Percentiles rank a stretch among this genome's conserved stretches.
Evolutionary conservation across 495 filamentous ascomycete genomes (phyloP).

Genomic region (Neurospora sp.): DNA sequence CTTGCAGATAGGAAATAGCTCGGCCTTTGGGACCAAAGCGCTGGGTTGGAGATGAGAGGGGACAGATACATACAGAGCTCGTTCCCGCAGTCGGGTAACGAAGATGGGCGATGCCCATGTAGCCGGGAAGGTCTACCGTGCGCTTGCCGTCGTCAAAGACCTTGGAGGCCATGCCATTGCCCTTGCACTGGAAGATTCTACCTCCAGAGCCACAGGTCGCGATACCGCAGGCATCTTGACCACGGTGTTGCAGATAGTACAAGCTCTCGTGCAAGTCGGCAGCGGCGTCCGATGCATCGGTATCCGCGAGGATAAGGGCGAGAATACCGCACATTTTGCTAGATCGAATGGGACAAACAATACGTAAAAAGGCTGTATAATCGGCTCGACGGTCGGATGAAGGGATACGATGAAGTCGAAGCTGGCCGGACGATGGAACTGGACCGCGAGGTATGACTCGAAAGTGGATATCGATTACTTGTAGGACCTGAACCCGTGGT

Average conservation of each 20-base stretch:
- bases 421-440: not conserved
- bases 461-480: not conserved
- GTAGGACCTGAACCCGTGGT: not conserved
- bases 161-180: conserved; percentile 83
- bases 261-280: conserved; percentile 82
- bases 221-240: conserved; percentile 90
- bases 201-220: conserved; percentile 68
- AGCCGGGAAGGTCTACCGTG: conserved; percentile 70
- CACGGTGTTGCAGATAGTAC: conserved; percentile 73
- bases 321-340: conserved; percentile 77
- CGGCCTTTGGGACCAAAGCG: not conserved
- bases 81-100: conserved; percentile 87
- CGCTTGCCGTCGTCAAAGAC: conserved; percentile 71
- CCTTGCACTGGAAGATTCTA: conserved; percentile 81
- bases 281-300: conserved; percentile 23
- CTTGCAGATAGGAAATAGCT: not conserved
- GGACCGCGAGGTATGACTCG: not conserved
- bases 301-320: conserved; percentile 65
- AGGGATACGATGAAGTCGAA: not conserved
- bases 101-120: conserved; percentile 83
- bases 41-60: not conserved
- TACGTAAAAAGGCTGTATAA: not conserved
- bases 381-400: not conserved
- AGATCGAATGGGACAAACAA: not conserved
- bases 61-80: conserved; percentile 41